These are phyloP conservation scores for Gracilariopsis chorda DNA, from an alignment of 23 red algal genomes.

Conservation along the genomic window DNA sequence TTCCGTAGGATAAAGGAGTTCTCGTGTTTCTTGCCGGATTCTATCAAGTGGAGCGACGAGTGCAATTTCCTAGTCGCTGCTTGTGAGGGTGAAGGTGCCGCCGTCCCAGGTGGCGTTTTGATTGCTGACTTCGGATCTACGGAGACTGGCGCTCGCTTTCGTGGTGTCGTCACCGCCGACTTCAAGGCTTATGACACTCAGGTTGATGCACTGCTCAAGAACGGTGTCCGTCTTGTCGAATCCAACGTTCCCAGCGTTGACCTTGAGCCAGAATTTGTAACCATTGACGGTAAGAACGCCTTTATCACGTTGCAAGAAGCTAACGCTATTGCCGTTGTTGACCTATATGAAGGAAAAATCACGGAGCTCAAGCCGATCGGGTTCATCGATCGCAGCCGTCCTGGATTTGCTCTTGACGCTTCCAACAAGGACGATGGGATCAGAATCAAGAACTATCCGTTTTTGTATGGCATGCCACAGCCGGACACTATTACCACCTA, in stretches of 20 bases:
- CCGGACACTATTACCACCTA: conserved; percentile 44
- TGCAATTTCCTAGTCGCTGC: conserved; percentile 58
- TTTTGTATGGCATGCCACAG: conserved; percentile 74
- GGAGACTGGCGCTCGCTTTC: not conserved
- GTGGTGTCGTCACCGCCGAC: conserved; percentile 37
- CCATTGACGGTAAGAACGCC: conserved; percentile 59
- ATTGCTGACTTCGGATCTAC: conserved; percentile 17
- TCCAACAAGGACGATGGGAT: conserved; percentile 68
- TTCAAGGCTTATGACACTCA: conserved; percentile 25
- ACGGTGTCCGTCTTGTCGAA: conserved; percentile 69
- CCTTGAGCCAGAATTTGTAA: conserved; percentile 67
- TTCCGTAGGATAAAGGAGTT: not conserved
- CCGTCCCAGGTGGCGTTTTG: conserved; percentile 39
- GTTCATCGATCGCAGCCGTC: conserved; percentile 44
- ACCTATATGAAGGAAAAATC: conserved; percentile 42
- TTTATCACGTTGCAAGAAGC: conserved; percentile 70
- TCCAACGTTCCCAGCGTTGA: conserved; percentile 40
- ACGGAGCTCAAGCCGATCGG: conserved; percentile 69
- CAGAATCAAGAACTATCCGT: conserved; percentile 64
- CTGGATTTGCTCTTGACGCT: conserved; percentile 71
- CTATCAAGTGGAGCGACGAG: conserved; percentile 43
- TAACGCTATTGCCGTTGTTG: conserved; percentile 77
- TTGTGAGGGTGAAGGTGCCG: conserved; percentile 61
- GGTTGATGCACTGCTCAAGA: not conserved
- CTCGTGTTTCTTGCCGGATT: conserved; percentile 42